phyloP scores from a whole-genome alignment of 1,139 yeast genomes.

The Schizosaccharomyces versatilis region DNA sequence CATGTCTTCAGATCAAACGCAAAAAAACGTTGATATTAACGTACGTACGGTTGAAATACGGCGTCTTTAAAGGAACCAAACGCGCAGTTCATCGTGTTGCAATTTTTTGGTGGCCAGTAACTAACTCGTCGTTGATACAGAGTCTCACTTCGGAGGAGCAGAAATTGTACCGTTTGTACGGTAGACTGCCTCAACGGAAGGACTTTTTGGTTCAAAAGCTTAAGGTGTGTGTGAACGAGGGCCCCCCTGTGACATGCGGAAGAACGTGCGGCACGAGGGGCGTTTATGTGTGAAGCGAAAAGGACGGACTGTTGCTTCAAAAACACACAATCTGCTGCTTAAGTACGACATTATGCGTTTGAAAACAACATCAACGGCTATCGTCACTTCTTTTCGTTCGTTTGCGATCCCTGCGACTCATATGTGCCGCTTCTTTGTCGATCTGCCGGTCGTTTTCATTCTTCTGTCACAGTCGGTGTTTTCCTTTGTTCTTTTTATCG shows the following conservation, averaged over 20 bases:
- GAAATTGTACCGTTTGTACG: constrained; percentile 51
- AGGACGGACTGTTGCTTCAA: no score
- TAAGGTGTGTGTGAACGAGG: constrained; percentile 13
- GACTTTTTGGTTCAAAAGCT: constrained; percentile 56
- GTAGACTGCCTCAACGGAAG: constrained; percentile 68
- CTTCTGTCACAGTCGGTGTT: background rate
- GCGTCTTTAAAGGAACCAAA: no score
- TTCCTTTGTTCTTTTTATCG: no score
- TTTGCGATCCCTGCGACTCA: no score
- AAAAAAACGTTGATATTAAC: no score
- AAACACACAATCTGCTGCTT: no score
- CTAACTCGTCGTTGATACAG: background rate
- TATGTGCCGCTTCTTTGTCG: background rate
- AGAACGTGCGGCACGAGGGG: no score
- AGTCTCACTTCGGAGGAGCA: constrained; percentile 20
- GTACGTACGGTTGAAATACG: no score
- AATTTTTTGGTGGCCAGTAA: background rate
- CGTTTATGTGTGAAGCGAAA: background rate
- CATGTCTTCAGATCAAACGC: no score
- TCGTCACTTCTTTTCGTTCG: no score
- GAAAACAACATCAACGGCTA: no score
- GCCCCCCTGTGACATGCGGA: background rate
- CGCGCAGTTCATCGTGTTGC: no score
- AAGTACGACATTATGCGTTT: background rate
- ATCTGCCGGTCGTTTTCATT: background rate